A percentile compares a stretch with the other conserved stretches of the same genome.
These are phyloP conservation scores for Penicillium italicum DNA, from an alignment of 2,329 filamentous ascomycete genomes.

Conservation along the genomic window DNA sequence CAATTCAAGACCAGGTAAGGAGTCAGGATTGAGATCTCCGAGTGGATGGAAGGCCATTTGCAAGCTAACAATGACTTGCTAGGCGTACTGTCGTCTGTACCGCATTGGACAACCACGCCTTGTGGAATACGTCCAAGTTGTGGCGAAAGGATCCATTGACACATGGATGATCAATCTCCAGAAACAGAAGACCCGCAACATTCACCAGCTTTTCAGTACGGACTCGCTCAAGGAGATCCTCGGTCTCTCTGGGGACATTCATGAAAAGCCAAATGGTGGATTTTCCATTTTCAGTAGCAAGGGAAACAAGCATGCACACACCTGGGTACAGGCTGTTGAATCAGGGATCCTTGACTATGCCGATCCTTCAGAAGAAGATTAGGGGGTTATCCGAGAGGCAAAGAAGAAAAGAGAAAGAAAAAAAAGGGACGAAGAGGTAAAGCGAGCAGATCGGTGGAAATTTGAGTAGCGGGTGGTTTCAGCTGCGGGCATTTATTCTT, in stretches of 20 bases:
- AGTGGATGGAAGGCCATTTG: not conserved
- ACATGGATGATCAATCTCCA: not conserved
- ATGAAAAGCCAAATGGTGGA: not conserved
- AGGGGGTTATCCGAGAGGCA: not conserved
- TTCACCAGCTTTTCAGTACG: not conserved
- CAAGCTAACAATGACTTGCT: not conserved
- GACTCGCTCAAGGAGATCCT: not conserved
- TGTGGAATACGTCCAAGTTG: not conserved
- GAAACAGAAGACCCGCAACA: not conserved
- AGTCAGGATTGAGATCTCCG: not conserved
- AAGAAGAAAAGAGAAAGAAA: not conserved
- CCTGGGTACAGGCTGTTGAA: not conserved
- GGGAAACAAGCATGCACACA: not conserved
- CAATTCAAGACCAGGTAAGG: constrained; percentile 1
- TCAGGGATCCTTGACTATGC: not conserved
- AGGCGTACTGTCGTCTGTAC: constrained; percentile 1
- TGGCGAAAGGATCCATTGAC: not conserved
- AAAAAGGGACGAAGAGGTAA: not conserved
- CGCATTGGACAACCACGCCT: not conserved
- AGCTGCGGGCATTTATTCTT: not conserved
- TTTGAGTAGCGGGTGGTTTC: not conserved
- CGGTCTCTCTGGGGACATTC: not conserved
- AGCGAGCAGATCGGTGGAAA: not conserved
- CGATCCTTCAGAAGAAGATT: not conserved
- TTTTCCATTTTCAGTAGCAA: not conserved